Conservation (phyloP, 1,284 basidiomycete species). For the Ceratobasidium theobromae region DNA sequence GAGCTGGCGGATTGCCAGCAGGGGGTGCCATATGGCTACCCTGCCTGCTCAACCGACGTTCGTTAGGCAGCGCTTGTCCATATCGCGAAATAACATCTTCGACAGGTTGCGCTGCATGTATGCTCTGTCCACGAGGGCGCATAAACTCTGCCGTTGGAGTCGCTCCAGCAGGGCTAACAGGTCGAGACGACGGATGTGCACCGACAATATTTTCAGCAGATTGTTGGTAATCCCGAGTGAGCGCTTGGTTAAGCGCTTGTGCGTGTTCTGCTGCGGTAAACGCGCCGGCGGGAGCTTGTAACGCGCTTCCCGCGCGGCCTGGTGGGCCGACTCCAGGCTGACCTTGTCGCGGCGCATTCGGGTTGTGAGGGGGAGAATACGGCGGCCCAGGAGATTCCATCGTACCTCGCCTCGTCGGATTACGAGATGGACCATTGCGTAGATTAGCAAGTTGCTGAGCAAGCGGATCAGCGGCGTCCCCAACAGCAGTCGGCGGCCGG, state of each 20-base stretch:
- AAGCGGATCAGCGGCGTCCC: slow-evolving; percentile 68
- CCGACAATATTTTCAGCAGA: slow-evolving; percentile 75
- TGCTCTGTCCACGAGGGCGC: slow-evolving; percentile 52
- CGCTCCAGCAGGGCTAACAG: slow-evolving; percentile 61
- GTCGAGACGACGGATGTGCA: slow-evolving; percentile 67
- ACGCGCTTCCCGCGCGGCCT: slow-evolving; percentile 14
- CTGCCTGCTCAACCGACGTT: slow-evolving; percentile 58
- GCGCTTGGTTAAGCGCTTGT: slow-evolving; percentile 29
- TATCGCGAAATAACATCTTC: slow-evolving; percentile 79
- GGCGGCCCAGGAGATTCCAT: slow-evolving; percentile 35
- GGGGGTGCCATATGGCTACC: slow-evolving; percentile 35
- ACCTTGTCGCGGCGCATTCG: too few species aligned
- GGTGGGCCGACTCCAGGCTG: slow-evolving; percentile 1
- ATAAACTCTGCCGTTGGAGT: slow-evolving; percentile 71
- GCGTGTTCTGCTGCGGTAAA: slow-evolving; percentile 30
- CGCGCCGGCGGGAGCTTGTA: slow-evolving; percentile 22
- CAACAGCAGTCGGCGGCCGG: slow-evolving; percentile 41
- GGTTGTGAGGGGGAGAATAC: neutral
- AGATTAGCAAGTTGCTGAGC: slow-evolving; percentile 66
- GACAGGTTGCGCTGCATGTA: slow-evolving; percentile 45
- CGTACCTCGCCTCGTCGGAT: slow-evolving; percentile 24
- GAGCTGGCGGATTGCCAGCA: slow-evolving; percentile 37
- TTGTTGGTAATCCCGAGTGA: slow-evolving; percentile 32
- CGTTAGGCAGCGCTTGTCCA: slow-evolving; percentile 84
- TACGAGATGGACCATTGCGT: slow-evolving; percentile 41